Evolutionary conservation across 345 rosid genomes (phyloP).

Genomic region (Lagerstroemia speciosa): DNA sequence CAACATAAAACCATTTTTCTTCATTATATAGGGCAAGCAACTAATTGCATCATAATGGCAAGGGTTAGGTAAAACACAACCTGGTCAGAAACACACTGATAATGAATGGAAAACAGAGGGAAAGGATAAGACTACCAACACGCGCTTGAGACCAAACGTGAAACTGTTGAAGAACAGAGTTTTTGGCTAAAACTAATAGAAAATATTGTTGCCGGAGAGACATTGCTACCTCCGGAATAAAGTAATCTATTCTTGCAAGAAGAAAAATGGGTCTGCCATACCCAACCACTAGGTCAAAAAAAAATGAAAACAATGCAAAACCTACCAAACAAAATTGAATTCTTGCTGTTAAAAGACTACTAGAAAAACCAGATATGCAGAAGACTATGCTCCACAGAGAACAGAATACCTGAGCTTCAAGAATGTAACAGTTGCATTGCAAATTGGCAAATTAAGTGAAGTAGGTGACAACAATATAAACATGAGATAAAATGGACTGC

Average conservation of each 20-base stretch:
- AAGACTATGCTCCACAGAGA: not conserved
- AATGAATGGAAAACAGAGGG: too few relatives aligned
- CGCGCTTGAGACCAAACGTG: too few relatives aligned
- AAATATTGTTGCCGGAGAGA: too few relatives aligned
- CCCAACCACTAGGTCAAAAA: not conserved
- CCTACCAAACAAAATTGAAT: not conserved
- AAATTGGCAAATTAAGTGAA: not conserved
- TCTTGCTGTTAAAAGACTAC: not conserved
- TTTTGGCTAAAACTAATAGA: too few relatives aligned
- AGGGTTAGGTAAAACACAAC: not conserved
- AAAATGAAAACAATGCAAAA: too few relatives aligned
- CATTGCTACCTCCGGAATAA: too few relatives aligned
- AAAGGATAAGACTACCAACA: too few relatives aligned
- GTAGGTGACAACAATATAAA: not conserved
- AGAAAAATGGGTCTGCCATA: not conserved
- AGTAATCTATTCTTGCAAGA: not conserved
- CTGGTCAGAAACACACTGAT: not conserved
- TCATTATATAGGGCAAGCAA: not conserved
- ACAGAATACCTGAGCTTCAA: not conserved
- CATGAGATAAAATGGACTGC: not conserved
- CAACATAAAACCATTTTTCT: not conserved
- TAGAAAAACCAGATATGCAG: too few relatives aligned
- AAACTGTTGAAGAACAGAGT: too few relatives aligned
- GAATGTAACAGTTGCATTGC: not conserved
- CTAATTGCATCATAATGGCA: not conserved